Evolutionary conservation across 2,329 filamentous ascomycete genomes (phyloP).

Genomic region (Xylaria sp.): DNA sequence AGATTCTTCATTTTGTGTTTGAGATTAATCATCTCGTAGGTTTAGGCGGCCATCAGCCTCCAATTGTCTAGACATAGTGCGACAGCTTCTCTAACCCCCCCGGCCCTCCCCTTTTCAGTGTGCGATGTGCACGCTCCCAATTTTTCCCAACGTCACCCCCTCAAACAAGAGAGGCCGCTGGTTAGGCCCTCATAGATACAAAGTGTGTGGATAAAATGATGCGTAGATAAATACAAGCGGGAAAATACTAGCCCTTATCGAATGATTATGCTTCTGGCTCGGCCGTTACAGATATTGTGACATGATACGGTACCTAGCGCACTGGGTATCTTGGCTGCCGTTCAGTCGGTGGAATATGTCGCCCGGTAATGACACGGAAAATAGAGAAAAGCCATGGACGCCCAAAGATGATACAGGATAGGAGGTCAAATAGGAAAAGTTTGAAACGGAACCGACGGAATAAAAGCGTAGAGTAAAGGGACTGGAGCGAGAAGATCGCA

Average conservation of each 20-base stretch:
- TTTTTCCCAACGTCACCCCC: slow-evolving; percentile 4
- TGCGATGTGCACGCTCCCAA: not conserved
- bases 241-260: slow-evolving; percentile 15
- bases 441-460: not conserved
- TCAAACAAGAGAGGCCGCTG: slow-evolving; percentile 8
- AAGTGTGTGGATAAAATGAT: slow-evolving; percentile 5
- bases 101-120: slow-evolving; percentile 15
- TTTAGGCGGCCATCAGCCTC: slow-evolving; percentile 20
- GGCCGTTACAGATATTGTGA: slow-evolving; percentile 38
- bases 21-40: slow-evolving; percentile 22
- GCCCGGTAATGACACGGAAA: slow-evolving; percentile 15
- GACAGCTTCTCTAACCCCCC: slow-evolving; percentile 17
- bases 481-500: not conserved
- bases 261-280: slow-evolving; percentile 38
- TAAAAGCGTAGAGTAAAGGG: not conserved
- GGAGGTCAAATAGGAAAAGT: not conserved
- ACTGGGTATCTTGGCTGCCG: slow-evolving; percentile 49
- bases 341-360: slow-evolving; percentile 33
- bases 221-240: slow-evolving; percentile 33
- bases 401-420: slow-evolving; percentile 26
- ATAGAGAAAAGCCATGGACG: slow-evolving; percentile 9
- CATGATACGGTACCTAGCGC: slow-evolving; percentile 44
- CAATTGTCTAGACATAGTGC: slow-evolving; percentile 15
- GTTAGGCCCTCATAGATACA: slow-evolving; percentile 11
- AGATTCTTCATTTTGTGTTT: slow-evolving; percentile 22